Conservation (phyloP, 1,284 basidiomycete genomes). For the Coniferiporia sulphurascens region DNA sequence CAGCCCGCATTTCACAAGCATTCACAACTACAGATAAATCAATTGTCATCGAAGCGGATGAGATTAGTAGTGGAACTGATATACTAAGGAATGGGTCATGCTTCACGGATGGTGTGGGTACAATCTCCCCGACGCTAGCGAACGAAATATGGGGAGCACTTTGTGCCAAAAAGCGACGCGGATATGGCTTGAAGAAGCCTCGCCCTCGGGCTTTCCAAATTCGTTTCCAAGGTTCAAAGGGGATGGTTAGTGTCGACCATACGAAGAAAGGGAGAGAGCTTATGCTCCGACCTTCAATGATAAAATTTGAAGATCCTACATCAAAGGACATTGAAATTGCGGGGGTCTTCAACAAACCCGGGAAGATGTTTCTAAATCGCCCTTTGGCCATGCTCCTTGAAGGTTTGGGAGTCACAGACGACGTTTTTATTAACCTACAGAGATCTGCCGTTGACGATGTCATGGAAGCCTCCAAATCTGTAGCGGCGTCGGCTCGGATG, state of each 20-base stretch:
- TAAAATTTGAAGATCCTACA: conserved; percentile 52
- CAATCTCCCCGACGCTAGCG: conserved; percentile 55
- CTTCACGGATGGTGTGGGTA: conserved; percentile 71
- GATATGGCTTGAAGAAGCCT: conserved; percentile 27
- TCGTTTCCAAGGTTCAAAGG: conserved; percentile 57
- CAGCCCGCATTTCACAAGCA: conserved; percentile 64
- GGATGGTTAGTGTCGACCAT: conserved; percentile 56
- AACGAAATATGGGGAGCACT: conserved; percentile 44
- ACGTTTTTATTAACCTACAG: conserved; percentile 53
- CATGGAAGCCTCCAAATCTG: conserved; percentile 35
- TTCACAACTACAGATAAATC: conserved; percentile 68
- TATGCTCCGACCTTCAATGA: conserved; percentile 53
- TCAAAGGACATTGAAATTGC: conserved; percentile 58
- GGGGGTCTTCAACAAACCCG: conserved; percentile 54
- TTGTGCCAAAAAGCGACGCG: conserved; percentile 35
- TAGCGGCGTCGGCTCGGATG: conserved; percentile 42
- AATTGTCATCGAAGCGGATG: conserved; percentile 46
- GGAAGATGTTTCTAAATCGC: conserved; percentile 56
- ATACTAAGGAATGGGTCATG: conserved; percentile 36
- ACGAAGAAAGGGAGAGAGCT: conserved; percentile 41
- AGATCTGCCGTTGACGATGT: conserved; percentile 46
- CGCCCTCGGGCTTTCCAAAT: conserved; percentile 53
- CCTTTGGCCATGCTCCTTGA: conserved; percentile 70
- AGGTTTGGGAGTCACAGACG: conserved; percentile 44
- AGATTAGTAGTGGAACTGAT: conserved; percentile 43